Evolutionary conservation across 768 basidiomycete genomes (phyloP), one percentile per base, ranked within the genome.

Genomic region (Lentinula edodes): DNA sequence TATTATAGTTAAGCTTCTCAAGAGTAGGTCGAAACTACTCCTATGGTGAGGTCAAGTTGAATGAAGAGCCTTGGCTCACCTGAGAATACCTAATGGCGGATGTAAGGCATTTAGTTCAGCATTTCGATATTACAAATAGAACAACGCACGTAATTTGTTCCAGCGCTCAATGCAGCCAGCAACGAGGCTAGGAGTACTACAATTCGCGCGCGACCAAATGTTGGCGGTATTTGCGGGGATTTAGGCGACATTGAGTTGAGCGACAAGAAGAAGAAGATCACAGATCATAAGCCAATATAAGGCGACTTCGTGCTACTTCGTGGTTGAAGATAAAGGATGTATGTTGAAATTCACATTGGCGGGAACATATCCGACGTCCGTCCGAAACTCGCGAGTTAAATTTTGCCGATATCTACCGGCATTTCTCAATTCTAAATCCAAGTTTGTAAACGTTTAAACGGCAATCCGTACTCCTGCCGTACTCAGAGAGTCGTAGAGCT

Each of bases 131-230:
- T n/a, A 15, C 20, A 46, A 34, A 18, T n/a, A 32, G 58, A 12
- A 9, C 2, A 43, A 62, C 62, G 42, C 48, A 62, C 62, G 51
- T 62, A 62, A 45, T 62, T 62, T 16, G 57, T 62, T 12, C 62
- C 62, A 50, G 62, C 39, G 28, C 57, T 39, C 36, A 62, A 23
- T 16, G 62, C 62, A 32, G 46, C 55, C 16, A 62, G 12, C 32
- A 62, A 45, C 16, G 56, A 58, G 3, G 50, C 18, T 6, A 62
- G 35, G 28, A 62, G 55, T 10, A 51, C 46, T 68, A 32, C 74
- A 63, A 73, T 13, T 58, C 23, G 70, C 65, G 70, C 62, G 65
- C 23, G 39, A 58, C 20, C 63, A 65, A 59, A 53, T 28, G 52
- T 41, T 34, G 43, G 43, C 16, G 58, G 58, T 18, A 52, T 13